Evolutionary conservation across 768 basidiomycete genomes (phyloP).

Genomic region (Tephrocybe sp.): DNA sequence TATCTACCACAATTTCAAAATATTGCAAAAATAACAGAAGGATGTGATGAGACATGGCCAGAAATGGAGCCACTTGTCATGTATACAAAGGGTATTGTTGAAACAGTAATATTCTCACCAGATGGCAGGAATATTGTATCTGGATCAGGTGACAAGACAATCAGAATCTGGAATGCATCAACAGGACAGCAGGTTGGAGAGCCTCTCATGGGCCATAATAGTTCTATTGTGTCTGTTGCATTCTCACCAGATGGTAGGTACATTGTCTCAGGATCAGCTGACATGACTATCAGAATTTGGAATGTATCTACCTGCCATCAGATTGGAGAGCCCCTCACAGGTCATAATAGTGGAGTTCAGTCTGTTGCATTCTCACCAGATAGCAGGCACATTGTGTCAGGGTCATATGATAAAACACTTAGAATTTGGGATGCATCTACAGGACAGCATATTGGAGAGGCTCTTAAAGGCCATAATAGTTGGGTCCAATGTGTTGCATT

Average conservation of each 20-base stretch:
- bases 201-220: neutral
- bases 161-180: conserved; percentile 2
- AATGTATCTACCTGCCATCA: neutral
- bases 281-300: conserved; percentile 3
- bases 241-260: conserved; percentile 7
- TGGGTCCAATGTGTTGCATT: neutral
- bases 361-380: conserved; percentile 4
- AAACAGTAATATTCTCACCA: neutral
- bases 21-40: conserved; percentile 7
- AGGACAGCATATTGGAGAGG: neutral
- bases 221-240: no score
- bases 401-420: neutral
- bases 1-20: neutral
- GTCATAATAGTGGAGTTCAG: neutral
- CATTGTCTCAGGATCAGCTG: neutral
- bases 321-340: neutral
- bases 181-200: neutral
- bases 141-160: neutral
- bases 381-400: conserved; percentile 3
- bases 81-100: neutral
- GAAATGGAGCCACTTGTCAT: neutral
- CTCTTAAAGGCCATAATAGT: neutral
- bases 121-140: neutral
- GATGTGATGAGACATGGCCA: neutral
- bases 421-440: neutral